phyloP scores from a whole-genome alignment of 2,329 filamentous ascomycete species.

The Monosporascus sp. region DNA sequence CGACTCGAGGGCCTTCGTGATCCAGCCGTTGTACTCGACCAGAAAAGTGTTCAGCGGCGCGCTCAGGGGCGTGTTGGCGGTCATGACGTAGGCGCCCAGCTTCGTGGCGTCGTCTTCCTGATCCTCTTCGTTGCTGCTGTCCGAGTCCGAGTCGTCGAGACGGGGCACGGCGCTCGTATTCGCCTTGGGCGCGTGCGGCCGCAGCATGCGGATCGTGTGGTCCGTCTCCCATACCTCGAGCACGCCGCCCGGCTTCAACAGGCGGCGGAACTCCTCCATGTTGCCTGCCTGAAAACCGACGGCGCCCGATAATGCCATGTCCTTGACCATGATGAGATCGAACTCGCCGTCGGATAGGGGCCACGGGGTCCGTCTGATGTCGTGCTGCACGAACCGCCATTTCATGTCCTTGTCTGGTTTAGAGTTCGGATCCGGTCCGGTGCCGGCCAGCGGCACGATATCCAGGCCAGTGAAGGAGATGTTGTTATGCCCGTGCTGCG shows the following conservation, averaged over 20 bases:
- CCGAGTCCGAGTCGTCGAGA: slow-evolving; percentile 26
- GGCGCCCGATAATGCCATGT: slow-evolving; percentile 64
- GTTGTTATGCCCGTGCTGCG: slow-evolving; percentile 58
- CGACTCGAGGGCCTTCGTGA: slow-evolving; percentile 67
- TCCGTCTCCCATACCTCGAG: slow-evolving; percentile 90
- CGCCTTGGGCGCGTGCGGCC: slow-evolving; percentile 62
- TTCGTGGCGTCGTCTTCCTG: slow-evolving; percentile 59
- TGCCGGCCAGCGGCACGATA: slow-evolving; percentile 63
- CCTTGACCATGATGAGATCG: slow-evolving; percentile 85
- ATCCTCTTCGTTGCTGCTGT: slow-evolving; percentile 36
- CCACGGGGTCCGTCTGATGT: slow-evolving; percentile 68
- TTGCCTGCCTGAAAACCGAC: slow-evolving; percentile 50
- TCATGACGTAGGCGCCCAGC: slow-evolving; percentile 78
- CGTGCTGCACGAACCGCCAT: slow-evolving; percentile 86
- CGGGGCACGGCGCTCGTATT: slow-evolving; percentile 16
- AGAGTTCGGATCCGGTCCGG: slow-evolving; percentile 31
- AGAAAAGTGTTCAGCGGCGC: slow-evolving; percentile 77
- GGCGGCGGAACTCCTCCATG: slow-evolving; percentile 69
- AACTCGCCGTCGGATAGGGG: slow-evolving; percentile 78
- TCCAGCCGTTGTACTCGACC: slow-evolving; percentile 78
- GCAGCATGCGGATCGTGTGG: slow-evolving; percentile 74
- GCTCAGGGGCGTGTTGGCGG: slow-evolving; percentile 75
- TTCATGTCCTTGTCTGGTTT: slow-evolving; percentile 68
- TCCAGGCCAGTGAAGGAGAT: slow-evolving; percentile 81
- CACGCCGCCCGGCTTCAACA: slow-evolving; percentile 71